Base-by-base conservation (phyloP, 2,329 filamentous ascomycete genomes). In the Alternaria metachromatica region DNA sequence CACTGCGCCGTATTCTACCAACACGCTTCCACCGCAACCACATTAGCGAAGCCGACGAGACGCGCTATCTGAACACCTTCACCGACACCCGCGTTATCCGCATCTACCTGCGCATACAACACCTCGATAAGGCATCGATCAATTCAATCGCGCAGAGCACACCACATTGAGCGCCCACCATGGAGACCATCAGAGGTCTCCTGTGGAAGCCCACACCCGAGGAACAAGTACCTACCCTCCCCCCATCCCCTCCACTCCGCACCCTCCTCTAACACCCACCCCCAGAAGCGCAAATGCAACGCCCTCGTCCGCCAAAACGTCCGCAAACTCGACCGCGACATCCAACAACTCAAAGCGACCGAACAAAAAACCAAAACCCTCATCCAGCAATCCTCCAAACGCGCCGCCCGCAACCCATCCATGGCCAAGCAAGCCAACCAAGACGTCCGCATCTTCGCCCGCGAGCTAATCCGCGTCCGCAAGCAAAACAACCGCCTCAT, bases 131-230 rank as follows among this genome's bases (percentile, higher is more conserved):
- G 20, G 10, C 28, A 33, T 26, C 30, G 12, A 5, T 5, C 5
- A 25, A 6, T 30, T 33, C 21, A 25, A 18, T n/a, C 55, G 30
- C 20, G 15, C 26, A 44, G 33, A 5, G 37, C 6, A 37, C 21
- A 11, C 5, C 21, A 9, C 13, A 28, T 41, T 54, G 58, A 55
- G 8, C 28, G 43, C 60, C 57, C 66, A 61, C 72, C 76, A 98
- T 98, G 96, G 93, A 98, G 84, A 88, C 92, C 46, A 86, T 98
- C 78, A 93, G 89, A 80, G 86, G 90, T 63, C 89, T 97, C 75
- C 95, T 98, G 82, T 93, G 90, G 81, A 95, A 93, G 82, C 95
- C 96, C 41, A 94, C 97, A 78, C 96, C 96, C 48, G 92, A 96
- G 81, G 92, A 91, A 67, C 95, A 99, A 87, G 95, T 97, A 84